Evolutionary conservation across 176 grass and related monocot genomes (phyloP), one percentile per base, ranked within the genome.

Genomic region (Oryza meyeriana): DNA sequence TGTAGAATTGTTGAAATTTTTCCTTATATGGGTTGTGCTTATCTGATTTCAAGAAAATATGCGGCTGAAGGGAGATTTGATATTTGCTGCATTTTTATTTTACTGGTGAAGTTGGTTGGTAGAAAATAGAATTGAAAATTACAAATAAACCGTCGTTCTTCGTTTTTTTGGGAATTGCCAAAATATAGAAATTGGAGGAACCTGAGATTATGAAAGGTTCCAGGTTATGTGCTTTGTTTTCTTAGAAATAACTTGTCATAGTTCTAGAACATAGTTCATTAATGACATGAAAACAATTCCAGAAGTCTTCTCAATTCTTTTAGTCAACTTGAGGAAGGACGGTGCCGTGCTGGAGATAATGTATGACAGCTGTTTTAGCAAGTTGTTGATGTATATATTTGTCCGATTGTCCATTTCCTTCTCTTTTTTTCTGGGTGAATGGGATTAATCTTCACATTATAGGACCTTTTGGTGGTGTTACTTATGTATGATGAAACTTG

Each of bases 331-430:
- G 20, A 81, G 33, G 71, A 57, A 77, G 64, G 32, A 34, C 8
- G 1, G 14, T 50, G 14, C 0, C 8, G 35, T 85, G 33, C 55
- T 27, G 10, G 32, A 22, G 55, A 71, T 65, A 63, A 85, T 64
- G 31, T 70, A 52, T 76, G 29, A 28, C 59, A 55, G 24, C 33
- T 85, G 8, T 45, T 68, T 84, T 13, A 45, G 13, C 10, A 85
- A 81, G 27, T 74, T 85, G 44, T n/a, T 73, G 18, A 55, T 44
- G 13, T 64, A 62, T 75, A 85, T 80, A 69, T 24, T 74, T 62
- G 17, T 62, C n/a, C 8, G 16, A 26, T 59, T 79, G 24, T 11
- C 42, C n/a, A 10, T 72, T 18, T 28, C 71, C 0, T 57, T 14
- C 18, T 50, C 18, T 17, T 17, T 17, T 4, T 55, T 18, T 52